Evolutionary conservation across 306 rosid species (phyloP), one percentile per base, ranked within the genome.

Genomic region (Quercus cerris): DNA sequence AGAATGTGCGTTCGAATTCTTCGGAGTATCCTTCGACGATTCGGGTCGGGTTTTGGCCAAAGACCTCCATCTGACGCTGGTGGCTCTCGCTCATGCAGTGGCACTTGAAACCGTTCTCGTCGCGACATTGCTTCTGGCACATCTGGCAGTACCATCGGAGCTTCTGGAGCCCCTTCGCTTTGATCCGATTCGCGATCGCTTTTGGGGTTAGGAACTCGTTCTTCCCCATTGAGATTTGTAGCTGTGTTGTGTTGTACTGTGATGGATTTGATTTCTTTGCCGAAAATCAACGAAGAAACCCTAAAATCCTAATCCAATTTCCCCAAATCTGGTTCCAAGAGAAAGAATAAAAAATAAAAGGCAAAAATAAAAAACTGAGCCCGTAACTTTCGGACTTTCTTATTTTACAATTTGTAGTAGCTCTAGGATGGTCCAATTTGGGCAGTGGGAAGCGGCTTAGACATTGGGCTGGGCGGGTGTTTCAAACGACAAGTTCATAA

Each of bases 41-140:
- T 13, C 97, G 91, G 66, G 78, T 19, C 0, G 94, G 89, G 75
- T 94, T 94, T 56, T 94, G 91, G 25, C 98, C 98, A 68, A 92
- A 92, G 73, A 92, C 75, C 80, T 87, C 89, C 98, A 94, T 94
- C 83, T 94, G 97, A 28, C 98, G 97, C 87, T 94, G 97, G 85
- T 94, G 98, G 58, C 93, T 80, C 81, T 94, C 97, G 82, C 97
- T 89, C 97, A 94, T 90, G 58, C 96, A 94, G 78, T 94, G 98
- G 75, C 97, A 94, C 82, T 94, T 94, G 75, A 92, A 94, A 46
- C 98, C 98, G 82, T 94, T 94, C 80, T 92, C 97, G 57, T 94
- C 98, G 18, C 97, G 91, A 77, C 98, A 94, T 78, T 92, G 97
- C 90, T 94, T 94, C 84, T 94, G 97, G 75, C 98, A 94, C 98